phyloP scores from a whole-genome alignment of 2,329 filamentous ascomycete genomes.

The Apiospora hydei region DNA sequence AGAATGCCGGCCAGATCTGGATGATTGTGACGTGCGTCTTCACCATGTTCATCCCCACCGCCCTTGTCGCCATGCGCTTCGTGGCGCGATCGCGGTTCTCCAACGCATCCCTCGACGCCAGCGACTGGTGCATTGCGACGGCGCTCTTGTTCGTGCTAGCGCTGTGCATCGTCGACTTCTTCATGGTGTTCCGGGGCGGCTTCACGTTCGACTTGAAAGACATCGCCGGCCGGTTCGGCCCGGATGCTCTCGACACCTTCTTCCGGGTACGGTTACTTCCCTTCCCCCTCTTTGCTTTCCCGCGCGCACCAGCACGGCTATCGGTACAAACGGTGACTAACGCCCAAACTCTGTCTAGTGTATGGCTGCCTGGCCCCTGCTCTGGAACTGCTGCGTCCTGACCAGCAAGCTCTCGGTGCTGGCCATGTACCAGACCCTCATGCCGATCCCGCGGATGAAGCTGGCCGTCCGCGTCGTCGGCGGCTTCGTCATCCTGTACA shows the following conservation, averaged over 20 bases:
- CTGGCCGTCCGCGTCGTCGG: slow-evolving; percentile 20
- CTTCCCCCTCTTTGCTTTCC: too few relatives aligned
- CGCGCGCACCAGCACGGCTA: too few relatives aligned
- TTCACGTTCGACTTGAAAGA: slow-evolving; percentile 22
- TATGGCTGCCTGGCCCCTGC: slow-evolving; percentile 24
- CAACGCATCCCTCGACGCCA: slow-evolving; percentile 12
- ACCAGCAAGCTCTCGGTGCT: slow-evolving; percentile 27
- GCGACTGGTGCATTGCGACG: slow-evolving; percentile 25
- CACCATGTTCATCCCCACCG: slow-evolving; percentile 22
- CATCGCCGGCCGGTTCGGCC: slow-evolving; percentile 18
- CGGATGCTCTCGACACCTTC: slow-evolving; percentile 19
- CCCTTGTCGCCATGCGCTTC: slow-evolving; percentile 25
- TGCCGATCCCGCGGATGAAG: slow-evolving; percentile 26
- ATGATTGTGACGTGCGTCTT: slow-evolving; percentile 21
- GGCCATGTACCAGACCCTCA: slow-evolving; percentile 26
- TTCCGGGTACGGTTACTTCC: slow-evolving; percentile 22
- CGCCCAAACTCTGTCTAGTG: neutral
- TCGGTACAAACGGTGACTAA: neutral
- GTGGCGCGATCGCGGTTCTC: slow-evolving; percentile 23
- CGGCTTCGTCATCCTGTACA: slow-evolving; percentile 20
- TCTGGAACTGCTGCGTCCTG: slow-evolving; percentile 26
- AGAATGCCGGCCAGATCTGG: slow-evolving; percentile 25
- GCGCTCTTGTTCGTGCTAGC: slow-evolving; percentile 25
- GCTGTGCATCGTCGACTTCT: slow-evolving; percentile 23
- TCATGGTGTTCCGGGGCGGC: slow-evolving; percentile 27